phyloP scores from a whole-genome alignment of 257 asterid genomes.

The Plantago ovata region DNA sequence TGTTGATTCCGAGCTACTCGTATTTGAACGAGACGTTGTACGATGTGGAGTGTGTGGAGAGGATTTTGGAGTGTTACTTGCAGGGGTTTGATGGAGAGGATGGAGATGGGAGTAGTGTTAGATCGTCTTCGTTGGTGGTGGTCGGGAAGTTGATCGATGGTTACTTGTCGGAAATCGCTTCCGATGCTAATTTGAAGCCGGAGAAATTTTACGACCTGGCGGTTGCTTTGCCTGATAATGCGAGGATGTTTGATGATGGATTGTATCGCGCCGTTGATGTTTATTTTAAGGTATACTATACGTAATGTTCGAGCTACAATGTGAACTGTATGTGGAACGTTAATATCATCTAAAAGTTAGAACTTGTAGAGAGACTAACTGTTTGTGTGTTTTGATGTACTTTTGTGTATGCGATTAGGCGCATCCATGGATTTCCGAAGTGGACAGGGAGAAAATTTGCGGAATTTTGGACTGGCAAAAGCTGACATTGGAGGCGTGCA shows the following conservation, averaged over 20 bases:
- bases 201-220: constrained; percentile 75
- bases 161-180: constrained; percentile 92
- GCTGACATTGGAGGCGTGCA: constrained; percentile 92
- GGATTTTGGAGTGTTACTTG: constrained; percentile 62
- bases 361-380: background rate
- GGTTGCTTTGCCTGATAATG: constrained; percentile 69
- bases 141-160: constrained; percentile 94
- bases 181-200: constrained; percentile 82
- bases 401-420: constrained; percentile 38
- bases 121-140: constrained; percentile 63
- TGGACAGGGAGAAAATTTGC: constrained; percentile 76
- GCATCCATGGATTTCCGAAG: constrained; percentile 79
- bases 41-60: constrained; percentile 88
- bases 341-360: background rate
- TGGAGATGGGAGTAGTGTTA: constrained; percentile 23
- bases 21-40: constrained; percentile 85
- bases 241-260: constrained; percentile 89
- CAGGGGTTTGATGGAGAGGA: constrained; percentile 41
- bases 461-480: constrained; percentile 86
- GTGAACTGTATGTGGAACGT: background rate
- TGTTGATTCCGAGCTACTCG: constrained; percentile 90
- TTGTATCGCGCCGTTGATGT: constrained; percentile 98
- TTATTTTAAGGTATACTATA: constrained; percentile 67
- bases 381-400: background rate
- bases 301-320: background rate